phyloP scores from a whole-genome alignment of 2,329 filamentous ascomycete species.

The Fusarium buxicola region DNA sequence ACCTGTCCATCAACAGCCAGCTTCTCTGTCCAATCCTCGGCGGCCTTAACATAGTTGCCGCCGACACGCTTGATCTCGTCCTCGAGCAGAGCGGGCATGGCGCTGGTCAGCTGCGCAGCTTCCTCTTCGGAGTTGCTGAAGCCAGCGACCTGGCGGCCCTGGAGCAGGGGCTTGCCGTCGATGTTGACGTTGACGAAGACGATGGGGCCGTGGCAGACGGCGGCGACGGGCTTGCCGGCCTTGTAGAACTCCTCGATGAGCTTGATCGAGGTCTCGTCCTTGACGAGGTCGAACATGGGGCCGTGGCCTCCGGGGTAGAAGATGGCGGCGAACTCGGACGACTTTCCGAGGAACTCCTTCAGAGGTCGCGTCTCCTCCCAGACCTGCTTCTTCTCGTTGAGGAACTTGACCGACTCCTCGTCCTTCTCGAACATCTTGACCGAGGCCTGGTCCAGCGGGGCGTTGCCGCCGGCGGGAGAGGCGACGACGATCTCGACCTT shows the following conservation, averaged over 20 bases:
- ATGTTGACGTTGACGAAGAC: constrained; percentile 69
- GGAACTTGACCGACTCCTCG: constrained; percentile 63
- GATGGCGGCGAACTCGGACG: constrained; percentile 71
- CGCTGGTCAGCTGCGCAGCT: constrained; percentile 60
- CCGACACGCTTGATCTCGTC: constrained; percentile 63
- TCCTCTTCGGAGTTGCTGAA: constrained; percentile 70
- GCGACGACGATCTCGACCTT: constrained; percentile 67
- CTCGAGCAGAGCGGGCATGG: constrained; percentile 71
- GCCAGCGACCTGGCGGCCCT: constrained; percentile 68
- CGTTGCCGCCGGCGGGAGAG: constrained; percentile 70
- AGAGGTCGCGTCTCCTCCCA: constrained; percentile 74
- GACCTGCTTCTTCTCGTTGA: constrained; percentile 65
- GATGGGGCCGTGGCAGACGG: constrained; percentile 77
- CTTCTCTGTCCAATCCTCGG: constrained; percentile 62
- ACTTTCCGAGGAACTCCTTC: constrained; percentile 65
- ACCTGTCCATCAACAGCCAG: constrained; percentile 63
- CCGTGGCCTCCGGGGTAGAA: constrained; percentile 69
- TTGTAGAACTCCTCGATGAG: constrained; percentile 72
- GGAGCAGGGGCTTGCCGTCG: constrained; percentile 65
- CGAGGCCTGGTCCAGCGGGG: constrained; percentile 70
- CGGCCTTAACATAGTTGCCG: constrained; percentile 67
- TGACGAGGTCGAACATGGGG: constrained; percentile 75
- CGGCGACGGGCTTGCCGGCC: constrained; percentile 70
- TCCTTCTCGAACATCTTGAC: constrained; percentile 67
- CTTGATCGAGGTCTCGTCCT: constrained; percentile 65